Evolutionary conservation across 2,329 filamentous ascomycete species (phyloP).

Genomic region (Cercospora sp.): DNA sequence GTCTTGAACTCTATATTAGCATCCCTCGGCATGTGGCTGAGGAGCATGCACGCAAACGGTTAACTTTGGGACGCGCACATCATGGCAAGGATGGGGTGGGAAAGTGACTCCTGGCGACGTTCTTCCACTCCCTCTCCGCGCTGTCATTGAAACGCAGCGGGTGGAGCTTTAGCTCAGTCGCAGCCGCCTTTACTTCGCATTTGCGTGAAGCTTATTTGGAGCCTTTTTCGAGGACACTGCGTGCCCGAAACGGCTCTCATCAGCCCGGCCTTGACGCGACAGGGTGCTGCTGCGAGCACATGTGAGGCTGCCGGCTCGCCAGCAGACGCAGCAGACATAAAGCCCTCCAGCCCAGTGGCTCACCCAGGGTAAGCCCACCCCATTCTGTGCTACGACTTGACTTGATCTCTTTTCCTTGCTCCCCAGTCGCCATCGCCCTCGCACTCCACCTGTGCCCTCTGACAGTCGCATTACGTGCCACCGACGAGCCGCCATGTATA

Average conservation of each 20-base stretch:
- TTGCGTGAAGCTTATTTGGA: slow-evolving; percentile 24
- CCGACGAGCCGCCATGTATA: slow-evolving; percentile 24
- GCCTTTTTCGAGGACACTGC: slow-evolving; percentile 26
- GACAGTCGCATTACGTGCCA: slow-evolving; percentile 19
- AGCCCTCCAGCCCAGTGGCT: slow-evolving; percentile 20
- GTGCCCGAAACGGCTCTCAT: slow-evolving; percentile 29
- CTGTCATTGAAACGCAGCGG: slow-evolving; percentile 23
- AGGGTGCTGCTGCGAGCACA: slow-evolving; percentile 15
- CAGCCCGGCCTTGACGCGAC: slow-evolving; percentile 16
- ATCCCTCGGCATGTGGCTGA: slow-evolving; percentile 18
- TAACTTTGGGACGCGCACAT: slow-evolving; percentile 12
- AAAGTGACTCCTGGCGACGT: slow-evolving; percentile 7
- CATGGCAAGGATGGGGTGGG: slow-evolving; percentile 6
- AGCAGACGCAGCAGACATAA: slow-evolving; percentile 23
- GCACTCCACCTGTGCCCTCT: slow-evolving; percentile 15
- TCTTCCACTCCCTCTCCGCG: slow-evolving; percentile 17
- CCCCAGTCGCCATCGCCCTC: slow-evolving; percentile 4
- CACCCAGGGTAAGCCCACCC: slow-evolving; percentile 26
- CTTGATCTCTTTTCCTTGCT: slow-evolving; percentile 15
- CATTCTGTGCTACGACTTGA: slow-evolving; percentile 17
- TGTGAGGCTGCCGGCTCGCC: slow-evolving; percentile 19
- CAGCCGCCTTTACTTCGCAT: slow-evolving; percentile 30
- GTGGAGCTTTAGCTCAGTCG: slow-evolving; percentile 29
- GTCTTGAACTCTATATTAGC: slow-evolving; percentile 6
- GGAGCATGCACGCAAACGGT: slow-evolving; percentile 13